A percentile compares a stretch with the other conserved stretches of the same genome.
Conservation (phyloP, 805 yeast species). For the Myxozyma neglecta region DNA sequence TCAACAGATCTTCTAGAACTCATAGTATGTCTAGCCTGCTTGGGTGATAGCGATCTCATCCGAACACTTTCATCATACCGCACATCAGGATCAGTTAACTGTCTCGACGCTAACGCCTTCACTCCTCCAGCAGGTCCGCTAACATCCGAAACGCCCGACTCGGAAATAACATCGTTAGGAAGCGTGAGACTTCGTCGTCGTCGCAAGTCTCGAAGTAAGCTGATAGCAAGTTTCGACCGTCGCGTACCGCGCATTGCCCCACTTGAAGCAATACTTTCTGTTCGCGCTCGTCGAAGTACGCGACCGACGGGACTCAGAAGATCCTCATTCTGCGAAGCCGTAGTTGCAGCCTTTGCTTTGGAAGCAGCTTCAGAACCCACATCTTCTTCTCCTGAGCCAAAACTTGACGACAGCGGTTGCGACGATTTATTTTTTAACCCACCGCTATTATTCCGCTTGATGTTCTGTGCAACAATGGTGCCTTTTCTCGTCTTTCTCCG, state of each 20-base stretch:
- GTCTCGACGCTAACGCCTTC: constrained; percentile 5
- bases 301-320: background rate
- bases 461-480: constrained; percentile 21
- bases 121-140: constrained; percentile 5
- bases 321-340: background rate
- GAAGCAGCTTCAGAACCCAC: background rate
- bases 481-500: constrained; percentile 23
- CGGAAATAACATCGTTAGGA: constrained; percentile 5
- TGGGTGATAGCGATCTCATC: constrained; percentile 14
- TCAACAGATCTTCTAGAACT: background rate
- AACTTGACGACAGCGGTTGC: constrained; percentile 12
- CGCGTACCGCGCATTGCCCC: background rate
- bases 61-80: constrained; percentile 1
- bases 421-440: background rate
- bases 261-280: background rate
- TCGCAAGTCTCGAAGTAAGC: constrained; percentile 26
- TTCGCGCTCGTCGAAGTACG: background rate
- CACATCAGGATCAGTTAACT: background rate
- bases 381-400: background rate
- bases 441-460: background rate
- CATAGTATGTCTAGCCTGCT: background rate
- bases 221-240: constrained; percentile 19
- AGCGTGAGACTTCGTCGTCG: constrained; percentile 13
- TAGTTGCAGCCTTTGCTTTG: background rate
- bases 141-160: constrained; percentile 7